Percentiles rank a stretch among this genome's conserved stretches.
Conservation (phyloP, 208 protist species). For the Polymyxa betae region DNA sequence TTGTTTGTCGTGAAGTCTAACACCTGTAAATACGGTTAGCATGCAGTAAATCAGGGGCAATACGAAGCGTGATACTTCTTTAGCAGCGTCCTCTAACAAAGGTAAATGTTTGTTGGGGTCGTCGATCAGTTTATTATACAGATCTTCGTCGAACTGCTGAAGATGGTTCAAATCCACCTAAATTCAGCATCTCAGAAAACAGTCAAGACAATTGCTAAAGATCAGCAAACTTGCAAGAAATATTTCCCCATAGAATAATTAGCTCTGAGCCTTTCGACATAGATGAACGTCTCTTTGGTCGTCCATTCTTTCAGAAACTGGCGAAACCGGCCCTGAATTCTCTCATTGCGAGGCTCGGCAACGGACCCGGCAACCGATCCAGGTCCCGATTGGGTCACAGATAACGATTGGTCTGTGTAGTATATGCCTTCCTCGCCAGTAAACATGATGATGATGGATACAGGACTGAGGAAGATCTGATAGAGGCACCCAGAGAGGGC, state of each 20-base stretch:
- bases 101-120: slow-evolving; percentile 1
- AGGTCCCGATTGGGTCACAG: not conserved
- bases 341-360: not conserved
- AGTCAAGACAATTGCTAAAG: no score
- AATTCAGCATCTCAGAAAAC: no score
- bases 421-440: not conserved
- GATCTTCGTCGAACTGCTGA: slow-evolving; percentile 25
- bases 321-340: not conserved
- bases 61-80: not conserved
- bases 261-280: not conserved
- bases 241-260: slow-evolving; percentile 11
- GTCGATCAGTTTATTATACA: not conserved
- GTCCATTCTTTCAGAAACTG: slow-evolving; percentile 4
- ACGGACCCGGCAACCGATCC: not conserved
- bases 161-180: slow-evolving; percentile 57
- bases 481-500: no score
- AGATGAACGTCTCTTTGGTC: slow-evolving; percentile 11
- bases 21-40: not conserved
- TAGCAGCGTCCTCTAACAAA: slow-evolving; percentile 47
- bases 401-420: not conserved
- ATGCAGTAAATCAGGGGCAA: not conserved
- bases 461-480: no score
- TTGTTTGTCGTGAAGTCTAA: not conserved
- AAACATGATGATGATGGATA: no score
- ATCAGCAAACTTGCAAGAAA: no score